Evolutionary conservation across 1,139 yeast species (phyloP).

Genomic region (Pichia sp.): DNA sequence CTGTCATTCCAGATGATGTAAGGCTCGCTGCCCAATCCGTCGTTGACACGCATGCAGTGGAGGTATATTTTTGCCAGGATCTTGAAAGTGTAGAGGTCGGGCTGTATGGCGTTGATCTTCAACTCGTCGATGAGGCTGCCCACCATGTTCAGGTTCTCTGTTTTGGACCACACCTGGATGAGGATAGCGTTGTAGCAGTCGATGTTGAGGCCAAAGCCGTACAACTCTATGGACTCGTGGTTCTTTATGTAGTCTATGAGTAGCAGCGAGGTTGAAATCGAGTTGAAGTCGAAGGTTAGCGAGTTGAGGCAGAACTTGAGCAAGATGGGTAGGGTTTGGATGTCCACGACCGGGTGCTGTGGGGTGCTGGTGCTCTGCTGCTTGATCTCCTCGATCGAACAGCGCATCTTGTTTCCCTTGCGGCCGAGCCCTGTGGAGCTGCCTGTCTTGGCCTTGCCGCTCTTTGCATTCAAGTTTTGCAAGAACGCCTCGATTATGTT

Average conservation of each 20-base stretch:
- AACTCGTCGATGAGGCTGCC: slow-evolving; percentile 28
- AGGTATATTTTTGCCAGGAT: slow-evolving; percentile 27
- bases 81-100: slow-evolving; percentile 29
- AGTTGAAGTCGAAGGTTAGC: slow-evolving; percentile 28
- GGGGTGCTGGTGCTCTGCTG: slow-evolving; percentile 18
- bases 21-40: slow-evolving; percentile 22
- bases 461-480: background rate
- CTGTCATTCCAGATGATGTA: slow-evolving; percentile 30
- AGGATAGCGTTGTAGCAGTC: slow-evolving; percentile 31
- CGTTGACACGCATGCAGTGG: slow-evolving; percentile 28
- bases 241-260: slow-evolving; percentile 28
- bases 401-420: background rate
- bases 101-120: slow-evolving; percentile 30
- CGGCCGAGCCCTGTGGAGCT: background rate
- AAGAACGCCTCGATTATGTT: slow-evolving; percentile 24
- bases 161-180: slow-evolving; percentile 27
- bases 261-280: slow-evolving; percentile 25
- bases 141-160: slow-evolving; percentile 27
- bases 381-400: slow-evolving; percentile 13
- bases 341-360: slow-evolving; percentile 23
- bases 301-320: slow-evolving; percentile 28
- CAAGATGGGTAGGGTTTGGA: slow-evolving; percentile 28
- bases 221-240: slow-evolving; percentile 29
- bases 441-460: background rate
- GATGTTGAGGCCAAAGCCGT: slow-evolving; percentile 30